A percentile compares a stretch with the other conserved stretches of the same genome.
These are phyloP conservation scores for Bonia amplexicaulis DNA, from an alignment of 176 grass and related monocot species.

Conservation along the genomic window DNA sequence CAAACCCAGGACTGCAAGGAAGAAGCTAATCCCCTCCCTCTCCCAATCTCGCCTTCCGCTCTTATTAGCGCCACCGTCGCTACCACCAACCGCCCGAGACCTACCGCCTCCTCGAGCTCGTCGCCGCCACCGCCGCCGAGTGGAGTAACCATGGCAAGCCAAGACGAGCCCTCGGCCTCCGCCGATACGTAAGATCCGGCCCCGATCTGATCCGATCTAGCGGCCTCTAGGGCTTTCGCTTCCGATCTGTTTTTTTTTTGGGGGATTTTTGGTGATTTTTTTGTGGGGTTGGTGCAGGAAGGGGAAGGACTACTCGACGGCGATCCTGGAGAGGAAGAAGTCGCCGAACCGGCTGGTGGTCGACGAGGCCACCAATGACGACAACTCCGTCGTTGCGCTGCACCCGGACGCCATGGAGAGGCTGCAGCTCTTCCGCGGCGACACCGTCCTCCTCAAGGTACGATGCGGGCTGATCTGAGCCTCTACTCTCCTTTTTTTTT, in stretches of 20 bases:
- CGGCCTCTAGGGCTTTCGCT: background rate
- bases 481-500: background rate
- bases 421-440: conserved; percentile 68
- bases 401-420: conserved; percentile 73
- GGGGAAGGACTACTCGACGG: conserved; percentile 69
- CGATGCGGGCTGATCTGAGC: background rate
- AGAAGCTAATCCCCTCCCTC: conserved; percentile 15
- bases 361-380: conserved; percentile 72
- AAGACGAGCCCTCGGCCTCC: conserved; percentile 55
- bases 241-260: background rate
- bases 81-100: background rate
- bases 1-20: conserved; percentile 25
- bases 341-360: conserved; percentile 59
- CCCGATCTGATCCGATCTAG: conserved; percentile 29
- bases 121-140: background rate
- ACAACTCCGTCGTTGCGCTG: conserved; percentile 66
- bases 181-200: conserved; percentile 59
- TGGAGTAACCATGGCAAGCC: conserved; percentile 46
- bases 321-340: conserved; percentile 72
- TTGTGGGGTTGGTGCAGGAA: conserved; percentile 31
- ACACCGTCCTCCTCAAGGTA: conserved; percentile 72
- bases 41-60: background rate
- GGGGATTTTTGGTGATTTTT: background rate
- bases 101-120: background rate
- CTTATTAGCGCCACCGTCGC: background rate